A percentile compares a stretch with the other conserved stretches of the same genome.
Conservation (phyloP, 768 basidiomycete genomes). For the Lactifluus subvellereus region DNA sequence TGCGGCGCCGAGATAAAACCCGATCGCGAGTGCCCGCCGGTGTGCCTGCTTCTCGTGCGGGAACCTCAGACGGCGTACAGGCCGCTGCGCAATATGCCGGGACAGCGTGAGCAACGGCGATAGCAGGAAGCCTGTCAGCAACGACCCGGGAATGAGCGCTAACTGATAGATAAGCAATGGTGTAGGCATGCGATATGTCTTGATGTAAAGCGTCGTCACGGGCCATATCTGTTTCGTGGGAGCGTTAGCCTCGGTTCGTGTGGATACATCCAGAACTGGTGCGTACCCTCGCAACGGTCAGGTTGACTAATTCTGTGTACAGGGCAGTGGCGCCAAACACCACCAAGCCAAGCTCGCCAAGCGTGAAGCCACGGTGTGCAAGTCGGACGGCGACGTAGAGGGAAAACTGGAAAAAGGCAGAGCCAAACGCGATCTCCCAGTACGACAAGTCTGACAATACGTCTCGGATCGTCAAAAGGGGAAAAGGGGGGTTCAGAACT, state of each 20-base stretch:
- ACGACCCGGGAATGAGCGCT: constrained; percentile 86
- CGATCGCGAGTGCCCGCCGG: constrained; percentile 75
- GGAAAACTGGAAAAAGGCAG: constrained; percentile 86
- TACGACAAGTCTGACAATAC: constrained; percentile 58
- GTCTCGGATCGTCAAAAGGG: not conserved
- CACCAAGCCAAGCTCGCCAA: constrained; percentile 88
- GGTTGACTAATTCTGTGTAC: constrained; percentile 77
- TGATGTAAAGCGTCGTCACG: constrained; percentile 72
- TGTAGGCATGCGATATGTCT: constrained; percentile 88
- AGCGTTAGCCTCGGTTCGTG: not conserved
- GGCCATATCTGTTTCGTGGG: constrained; percentile 61
- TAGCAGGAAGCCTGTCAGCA: constrained; percentile 91
- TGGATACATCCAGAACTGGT: not conserved
- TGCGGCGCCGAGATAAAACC: constrained; percentile 72
- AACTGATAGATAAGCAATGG: constrained; percentile 89
- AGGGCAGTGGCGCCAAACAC: constrained; percentile 84
- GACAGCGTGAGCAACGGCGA: constrained; percentile 90
- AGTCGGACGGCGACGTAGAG: constrained; percentile 85
- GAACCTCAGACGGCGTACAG: constrained; percentile 70
- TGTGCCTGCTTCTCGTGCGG: constrained; percentile 81
- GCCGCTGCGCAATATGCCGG: constrained; percentile 83
- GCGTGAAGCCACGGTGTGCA: constrained; percentile 90
- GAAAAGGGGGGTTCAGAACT: not conserved
- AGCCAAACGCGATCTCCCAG: constrained; percentile 65
- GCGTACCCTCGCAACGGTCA: constrained; percentile 77